Evolutionary conservation across 2,329 filamentous ascomycete species (phyloP).

Genomic region (Septoria petroselini): DNA sequence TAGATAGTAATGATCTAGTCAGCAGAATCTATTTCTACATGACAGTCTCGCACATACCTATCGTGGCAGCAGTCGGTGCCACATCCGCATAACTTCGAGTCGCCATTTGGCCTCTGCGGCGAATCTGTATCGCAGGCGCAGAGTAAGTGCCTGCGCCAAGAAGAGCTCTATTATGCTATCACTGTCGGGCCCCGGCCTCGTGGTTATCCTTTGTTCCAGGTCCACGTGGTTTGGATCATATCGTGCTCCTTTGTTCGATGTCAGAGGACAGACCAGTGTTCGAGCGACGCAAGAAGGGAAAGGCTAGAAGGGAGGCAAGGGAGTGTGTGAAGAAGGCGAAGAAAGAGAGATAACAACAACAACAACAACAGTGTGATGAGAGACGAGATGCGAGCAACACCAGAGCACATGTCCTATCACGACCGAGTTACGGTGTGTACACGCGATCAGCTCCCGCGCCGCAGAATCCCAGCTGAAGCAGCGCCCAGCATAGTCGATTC

Average conservation of each 20-base stretch:
- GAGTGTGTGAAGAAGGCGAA: conserved; percentile 2
- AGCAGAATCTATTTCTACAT: background rate
- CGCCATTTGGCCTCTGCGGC: conserved; percentile 29
- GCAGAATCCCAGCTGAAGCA: conserved; percentile 18
- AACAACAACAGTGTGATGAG: background rate
- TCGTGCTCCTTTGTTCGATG: conserved; percentile 1
- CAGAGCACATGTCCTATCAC: conserved; percentile 15
- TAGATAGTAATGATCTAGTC: conserved; percentile 8
- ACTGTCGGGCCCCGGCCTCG: background rate
- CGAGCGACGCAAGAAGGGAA: conserved; percentile 2
- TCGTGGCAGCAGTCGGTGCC: conserved; percentile 38
- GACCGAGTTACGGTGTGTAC: conserved; percentile 25
- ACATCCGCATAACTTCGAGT: conserved; percentile 38
- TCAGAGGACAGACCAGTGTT: background rate
- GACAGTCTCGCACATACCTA: conserved; percentile 41
- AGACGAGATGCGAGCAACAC: conserved; percentile 5
- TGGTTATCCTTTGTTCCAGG: conserved; percentile 13
- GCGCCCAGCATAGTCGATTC: conserved; percentile 17
- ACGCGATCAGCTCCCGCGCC: conserved; percentile 18
- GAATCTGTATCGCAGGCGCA: background rate
- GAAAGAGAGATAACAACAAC: background rate
- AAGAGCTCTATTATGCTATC: background rate
- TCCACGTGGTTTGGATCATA: conserved; percentile 16
- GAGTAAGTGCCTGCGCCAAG: conserved; percentile 4
- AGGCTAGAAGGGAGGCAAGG: background rate